Percentiles rank a stretch among this genome's conserved stretches.
phyloP scores from a whole-genome alignment of 2,329 filamentous ascomycete genomes.

The Diaporthe sp. region DNA sequence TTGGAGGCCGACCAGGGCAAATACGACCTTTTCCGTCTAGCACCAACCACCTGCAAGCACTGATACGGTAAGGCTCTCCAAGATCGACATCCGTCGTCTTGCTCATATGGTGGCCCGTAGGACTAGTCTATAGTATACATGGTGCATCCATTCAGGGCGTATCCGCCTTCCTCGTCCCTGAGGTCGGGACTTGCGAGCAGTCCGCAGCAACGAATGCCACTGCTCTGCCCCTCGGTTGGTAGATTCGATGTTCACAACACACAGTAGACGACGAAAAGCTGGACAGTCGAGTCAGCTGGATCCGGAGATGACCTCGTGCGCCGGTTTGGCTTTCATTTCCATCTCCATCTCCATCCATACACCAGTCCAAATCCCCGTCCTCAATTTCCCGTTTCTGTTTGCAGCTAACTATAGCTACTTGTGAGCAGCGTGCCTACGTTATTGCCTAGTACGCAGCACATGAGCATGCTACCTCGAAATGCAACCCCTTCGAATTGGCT shows the following conservation, averaged over 20 bases:
- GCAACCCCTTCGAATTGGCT: slow-evolving; percentile 21
- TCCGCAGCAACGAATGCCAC: background rate
- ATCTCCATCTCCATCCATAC: background rate
- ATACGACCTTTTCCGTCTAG: slow-evolving; percentile 24
- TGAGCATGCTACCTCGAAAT: slow-evolving; percentile 13
- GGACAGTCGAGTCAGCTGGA: slow-evolving; percentile 16
- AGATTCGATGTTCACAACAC: background rate
- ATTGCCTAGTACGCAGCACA: background rate
- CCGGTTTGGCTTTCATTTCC: slow-evolving; percentile 20
- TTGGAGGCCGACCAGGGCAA: slow-evolving; percentile 32
- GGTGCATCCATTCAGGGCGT: background rate
- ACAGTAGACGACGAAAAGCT: background rate
- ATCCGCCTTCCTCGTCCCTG: slow-evolving; percentile 2
- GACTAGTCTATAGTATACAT: background rate
- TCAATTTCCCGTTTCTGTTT: slow-evolving; percentile 26
- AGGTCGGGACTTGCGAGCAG: background rate
- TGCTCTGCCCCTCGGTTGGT: background rate
- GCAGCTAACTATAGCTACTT: slow-evolving; percentile 20
- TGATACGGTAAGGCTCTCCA: slow-evolving; percentile 17
- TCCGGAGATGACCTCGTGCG: slow-evolving; percentile 25
- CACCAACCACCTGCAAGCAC: slow-evolving; percentile 13
- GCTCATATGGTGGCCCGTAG: background rate
- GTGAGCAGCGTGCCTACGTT: slow-evolving; percentile 1
- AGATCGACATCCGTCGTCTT: slow-evolving; percentile 25
- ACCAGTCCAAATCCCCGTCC: slow-evolving; percentile 14